These are phyloP conservation scores for Nicotiana attenuata DNA, from an alignment of 257 asterid genomes.

Conservation along the genomic window DNA sequence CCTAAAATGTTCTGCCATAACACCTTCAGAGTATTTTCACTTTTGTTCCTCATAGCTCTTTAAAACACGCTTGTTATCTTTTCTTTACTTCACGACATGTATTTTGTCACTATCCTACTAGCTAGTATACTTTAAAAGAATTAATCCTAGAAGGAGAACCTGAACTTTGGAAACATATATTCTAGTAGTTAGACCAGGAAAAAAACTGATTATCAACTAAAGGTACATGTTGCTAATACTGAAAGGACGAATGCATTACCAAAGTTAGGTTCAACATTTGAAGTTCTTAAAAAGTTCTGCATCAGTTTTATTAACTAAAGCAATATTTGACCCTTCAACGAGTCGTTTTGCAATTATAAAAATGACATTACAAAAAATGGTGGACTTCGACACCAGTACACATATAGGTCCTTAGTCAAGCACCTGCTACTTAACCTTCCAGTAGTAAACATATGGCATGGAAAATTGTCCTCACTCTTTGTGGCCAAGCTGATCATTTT, in stretches of 20 bases:
- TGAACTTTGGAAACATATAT: not conserved
- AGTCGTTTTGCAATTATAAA: not conserved
- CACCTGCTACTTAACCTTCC: not conserved
- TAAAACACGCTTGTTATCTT: not conserved
- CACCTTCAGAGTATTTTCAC: not conserved
- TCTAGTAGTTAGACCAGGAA: not conserved
- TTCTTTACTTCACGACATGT: not conserved
- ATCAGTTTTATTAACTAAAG: not conserved
- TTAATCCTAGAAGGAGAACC: not conserved
- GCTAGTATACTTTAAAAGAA: not conserved
- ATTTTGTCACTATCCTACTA: not conserved
- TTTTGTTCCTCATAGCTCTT: not conserved
- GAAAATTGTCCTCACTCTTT: not conserved
- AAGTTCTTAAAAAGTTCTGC: not conserved
- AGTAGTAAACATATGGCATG: not conserved
- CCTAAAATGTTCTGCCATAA: not conserved
- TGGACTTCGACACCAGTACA: not conserved
- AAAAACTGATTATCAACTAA: not conserved
- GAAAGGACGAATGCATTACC: not conserved
- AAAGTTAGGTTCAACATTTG: not conserved
- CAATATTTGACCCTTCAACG: not conserved
- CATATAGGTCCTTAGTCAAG: not conserved
- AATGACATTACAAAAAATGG: not conserved
- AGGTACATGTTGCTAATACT: not conserved
- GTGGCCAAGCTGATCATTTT: not conserved